phyloP scores from a whole-genome alignment of 2,329 filamentous ascomycete genomes.

The Chrysoporthe puriensis region DNA sequence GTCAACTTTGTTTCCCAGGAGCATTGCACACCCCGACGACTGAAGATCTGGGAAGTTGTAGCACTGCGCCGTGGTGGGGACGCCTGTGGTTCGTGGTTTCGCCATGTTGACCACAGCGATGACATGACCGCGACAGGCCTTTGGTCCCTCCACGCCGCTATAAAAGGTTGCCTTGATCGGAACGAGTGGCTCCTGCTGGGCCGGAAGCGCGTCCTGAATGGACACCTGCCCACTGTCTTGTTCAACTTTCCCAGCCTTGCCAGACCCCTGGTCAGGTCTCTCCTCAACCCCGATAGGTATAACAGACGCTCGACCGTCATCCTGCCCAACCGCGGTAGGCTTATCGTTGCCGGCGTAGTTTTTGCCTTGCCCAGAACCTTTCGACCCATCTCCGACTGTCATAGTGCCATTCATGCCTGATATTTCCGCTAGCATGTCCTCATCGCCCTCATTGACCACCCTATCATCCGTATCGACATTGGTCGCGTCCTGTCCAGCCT shows the following conservation, averaged over 20 bases:
- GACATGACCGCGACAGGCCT: conserved; percentile 40
- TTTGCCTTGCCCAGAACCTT: not conserved
- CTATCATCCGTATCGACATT: not conserved
- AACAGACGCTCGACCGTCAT: not conserved
- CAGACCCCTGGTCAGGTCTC: not conserved
- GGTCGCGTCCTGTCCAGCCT: conserved; percentile 7
- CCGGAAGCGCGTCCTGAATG: conserved; percentile 47
- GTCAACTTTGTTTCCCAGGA: conserved; percentile 42
- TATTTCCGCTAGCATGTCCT: not conserved
- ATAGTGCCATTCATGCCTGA: conserved; percentile 1
- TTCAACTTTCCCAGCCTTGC: conserved; percentile 17
- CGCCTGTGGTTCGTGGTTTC: conserved; percentile 32
- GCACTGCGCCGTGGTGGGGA: conserved; percentile 37
- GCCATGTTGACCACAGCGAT: conserved; percentile 36
- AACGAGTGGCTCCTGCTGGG: conserved; percentile 47
- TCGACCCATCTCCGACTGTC: not conserved
- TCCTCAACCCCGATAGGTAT: not conserved
- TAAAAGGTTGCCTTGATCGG: conserved; percentile 53
- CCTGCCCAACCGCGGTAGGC: not conserved
- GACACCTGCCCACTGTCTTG: conserved; percentile 37
- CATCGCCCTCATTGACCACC: not conserved
- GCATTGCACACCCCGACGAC: conserved; percentile 40
- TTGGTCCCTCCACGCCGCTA: conserved; percentile 41
- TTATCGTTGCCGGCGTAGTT: not conserved
- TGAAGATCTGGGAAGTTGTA: conserved; percentile 38